A percentile compares a stretch with the other conserved stretches of the same genome.
These are phyloP conservation scores for Acanthamoeba rhysodes DNA, from an alignment of 208 protist species.

Conservation along the genomic window DNA sequence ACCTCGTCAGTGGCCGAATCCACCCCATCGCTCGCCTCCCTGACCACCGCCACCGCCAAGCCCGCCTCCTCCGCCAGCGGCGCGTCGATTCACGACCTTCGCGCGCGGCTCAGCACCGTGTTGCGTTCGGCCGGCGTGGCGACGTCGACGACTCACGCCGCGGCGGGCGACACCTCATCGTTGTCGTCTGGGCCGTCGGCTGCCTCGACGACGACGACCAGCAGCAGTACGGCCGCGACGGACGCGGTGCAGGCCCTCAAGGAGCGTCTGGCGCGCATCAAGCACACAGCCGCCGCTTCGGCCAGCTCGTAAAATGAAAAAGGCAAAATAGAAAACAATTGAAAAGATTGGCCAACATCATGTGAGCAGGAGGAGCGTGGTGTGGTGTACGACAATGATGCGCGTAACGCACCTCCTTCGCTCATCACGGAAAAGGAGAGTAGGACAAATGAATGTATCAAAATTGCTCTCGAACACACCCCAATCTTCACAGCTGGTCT, in stretches of 20 bases:
- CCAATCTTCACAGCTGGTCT: too few relatives aligned
- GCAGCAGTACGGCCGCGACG: background rate
- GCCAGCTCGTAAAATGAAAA: too few relatives aligned
- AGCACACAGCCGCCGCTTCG: background rate
- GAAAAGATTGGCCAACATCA: too few relatives aligned
- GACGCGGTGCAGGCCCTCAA: slow-evolving; percentile 4
- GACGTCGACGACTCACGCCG: background rate
- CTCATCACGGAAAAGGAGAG: too few relatives aligned
- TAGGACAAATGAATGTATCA: too few relatives aligned
- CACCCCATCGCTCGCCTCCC: background rate
- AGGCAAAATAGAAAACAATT: too few relatives aligned
- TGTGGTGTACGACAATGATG: too few relatives aligned
- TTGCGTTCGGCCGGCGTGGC: background rate
- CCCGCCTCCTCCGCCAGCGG: background rate
- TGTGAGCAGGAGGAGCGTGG: too few relatives aligned
- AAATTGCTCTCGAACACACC: too few relatives aligned
- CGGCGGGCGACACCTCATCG: background rate
- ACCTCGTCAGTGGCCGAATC: background rate
- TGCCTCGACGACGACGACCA: background rate
- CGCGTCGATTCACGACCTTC: slow-evolving; percentile 55
- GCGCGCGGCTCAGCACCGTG: slow-evolving; percentile 25
- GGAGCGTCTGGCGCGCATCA: slow-evolving; percentile 62
- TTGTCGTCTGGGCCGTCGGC: background rate
- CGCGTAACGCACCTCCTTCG: too few relatives aligned
- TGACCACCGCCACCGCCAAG: background rate